Conservation (phyloP, 2,329 filamentous ascomycete genomes). For the Clarireedia homoeocarpa region DNA sequence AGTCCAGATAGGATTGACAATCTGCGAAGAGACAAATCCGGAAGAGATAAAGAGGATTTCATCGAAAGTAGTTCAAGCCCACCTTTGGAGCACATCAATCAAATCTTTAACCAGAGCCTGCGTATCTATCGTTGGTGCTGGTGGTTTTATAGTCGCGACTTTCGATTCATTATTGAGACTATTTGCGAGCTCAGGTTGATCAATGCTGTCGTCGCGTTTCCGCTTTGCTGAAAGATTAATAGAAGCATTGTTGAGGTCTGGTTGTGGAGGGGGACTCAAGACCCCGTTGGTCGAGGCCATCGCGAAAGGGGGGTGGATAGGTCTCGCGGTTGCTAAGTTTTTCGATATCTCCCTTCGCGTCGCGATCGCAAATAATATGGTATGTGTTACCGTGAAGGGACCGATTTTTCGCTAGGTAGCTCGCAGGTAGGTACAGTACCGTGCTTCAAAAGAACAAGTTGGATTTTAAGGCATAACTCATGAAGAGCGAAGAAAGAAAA, state of each 20-base stretch:
- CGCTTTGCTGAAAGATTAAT: slow-evolving; percentile 41
- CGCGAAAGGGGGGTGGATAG: slow-evolving; percentile 12
- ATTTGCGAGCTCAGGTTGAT: slow-evolving; percentile 26
- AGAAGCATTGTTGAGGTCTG: slow-evolving; percentile 19
- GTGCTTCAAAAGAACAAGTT: not conserved
- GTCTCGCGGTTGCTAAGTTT: slow-evolving; percentile 9
- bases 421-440: not conserved
- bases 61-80: slow-evolving; percentile 19
- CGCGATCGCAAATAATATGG: slow-evolving; percentile 13
- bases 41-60: not conserved
- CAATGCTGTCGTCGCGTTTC: slow-evolving; percentile 48
- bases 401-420: not conserved
- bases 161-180: slow-evolving; percentile 18
- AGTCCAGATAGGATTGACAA: slow-evolving; percentile 8
- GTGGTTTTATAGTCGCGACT: slow-evolving; percentile 11
- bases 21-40: not conserved
- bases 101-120: slow-evolving; percentile 35
- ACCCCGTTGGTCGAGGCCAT: slow-evolving; percentile 36
- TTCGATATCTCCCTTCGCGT: slow-evolving; percentile 13
- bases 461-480: not conserved
- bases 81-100: slow-evolving; percentile 37
- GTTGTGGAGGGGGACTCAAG: slow-evolving; percentile 30
- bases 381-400: slow-evolving; percentile 7
- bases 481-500: slow-evolving; percentile 1
- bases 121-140: slow-evolving; percentile 25